These are phyloP conservation scores for Chaetomium cochliodes DNA, from an alignment of 495 filamentous ascomycete genomes.

Conservation along the genomic window DNA sequence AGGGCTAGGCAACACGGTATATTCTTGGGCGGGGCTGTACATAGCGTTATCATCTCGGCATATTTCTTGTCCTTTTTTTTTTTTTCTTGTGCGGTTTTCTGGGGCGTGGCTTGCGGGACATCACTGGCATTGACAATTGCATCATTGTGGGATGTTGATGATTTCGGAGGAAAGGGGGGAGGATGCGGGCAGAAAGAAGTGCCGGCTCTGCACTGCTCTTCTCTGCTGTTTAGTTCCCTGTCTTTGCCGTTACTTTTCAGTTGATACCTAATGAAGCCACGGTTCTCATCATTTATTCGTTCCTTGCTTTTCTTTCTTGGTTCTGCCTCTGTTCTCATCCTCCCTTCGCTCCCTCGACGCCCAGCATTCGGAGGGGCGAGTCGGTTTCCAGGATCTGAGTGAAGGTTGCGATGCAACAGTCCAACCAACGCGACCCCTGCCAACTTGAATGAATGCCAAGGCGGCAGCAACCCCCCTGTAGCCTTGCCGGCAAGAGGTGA, in stretches of 20 bases:
- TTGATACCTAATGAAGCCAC: slow-evolving; percentile 12
- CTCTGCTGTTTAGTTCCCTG: not conserved
- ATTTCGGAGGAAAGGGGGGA: not conserved
- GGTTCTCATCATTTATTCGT: not conserved
- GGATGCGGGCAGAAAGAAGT: not conserved
- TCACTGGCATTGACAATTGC: not conserved
- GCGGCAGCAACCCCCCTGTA: not conserved
- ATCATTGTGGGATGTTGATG: not conserved
- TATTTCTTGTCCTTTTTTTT: slow-evolving; percentile 17
- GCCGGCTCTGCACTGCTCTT: not conserved
- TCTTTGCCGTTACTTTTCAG: not conserved
- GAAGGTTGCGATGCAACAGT: too few species aligned
- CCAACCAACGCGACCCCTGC: too few species aligned
- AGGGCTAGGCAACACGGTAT: slow-evolving; percentile 1
- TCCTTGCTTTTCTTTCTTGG: not conserved
- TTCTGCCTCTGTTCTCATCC: not conserved
- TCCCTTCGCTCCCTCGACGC: not conserved
- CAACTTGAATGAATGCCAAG: not conserved
- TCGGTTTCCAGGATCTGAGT: too few species aligned
- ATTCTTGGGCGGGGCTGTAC: slow-evolving; percentile 6
- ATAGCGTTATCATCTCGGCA: slow-evolving; percentile 14
- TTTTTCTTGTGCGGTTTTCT: slow-evolving; percentile 1
- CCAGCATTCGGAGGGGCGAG: too few species aligned
- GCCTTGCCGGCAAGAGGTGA: slow-evolving; percentile 4
- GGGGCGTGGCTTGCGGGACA: not conserved